Conservation (phyloP, 2,329 filamentous ascomycete genomes). For the Colletotrichum sp. region DNA sequence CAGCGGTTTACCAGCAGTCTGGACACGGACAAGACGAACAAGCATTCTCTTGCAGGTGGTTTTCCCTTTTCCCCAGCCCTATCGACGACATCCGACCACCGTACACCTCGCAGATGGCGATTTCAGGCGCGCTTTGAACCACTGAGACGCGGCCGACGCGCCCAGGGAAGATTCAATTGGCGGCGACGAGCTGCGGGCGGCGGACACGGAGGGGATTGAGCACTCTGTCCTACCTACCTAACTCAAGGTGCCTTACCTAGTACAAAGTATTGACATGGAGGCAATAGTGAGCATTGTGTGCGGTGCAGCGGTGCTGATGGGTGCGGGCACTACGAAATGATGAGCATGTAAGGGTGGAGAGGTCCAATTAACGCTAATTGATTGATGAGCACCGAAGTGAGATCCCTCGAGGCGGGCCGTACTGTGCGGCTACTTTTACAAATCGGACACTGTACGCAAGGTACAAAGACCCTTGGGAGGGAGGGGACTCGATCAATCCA, state of each 20-base stretch:
- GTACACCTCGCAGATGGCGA: not conserved
- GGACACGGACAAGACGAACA: not conserved
- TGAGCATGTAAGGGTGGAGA: not conserved
- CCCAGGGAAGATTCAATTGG: not conserved
- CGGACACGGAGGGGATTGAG: not conserved
- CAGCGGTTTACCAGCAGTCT: not conserved
- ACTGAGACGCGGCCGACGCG: not conserved
- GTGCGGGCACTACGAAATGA: not conserved
- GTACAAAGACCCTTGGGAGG: not conserved
- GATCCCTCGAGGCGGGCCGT: not conserved
- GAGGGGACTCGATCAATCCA: not conserved
- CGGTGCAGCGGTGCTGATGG: not conserved
- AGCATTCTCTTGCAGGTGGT: constrained; percentile 6
- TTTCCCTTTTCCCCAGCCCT: not conserved
- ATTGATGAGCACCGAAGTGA: not conserved
- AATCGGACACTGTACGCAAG: not conserved
- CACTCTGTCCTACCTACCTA: not conserved
- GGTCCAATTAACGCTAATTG: constrained; percentile 2
- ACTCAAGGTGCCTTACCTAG: not conserved
- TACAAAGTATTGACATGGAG: not conserved
- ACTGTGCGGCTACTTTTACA: not conserved
- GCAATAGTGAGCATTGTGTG: not conserved
- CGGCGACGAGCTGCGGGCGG: not conserved
- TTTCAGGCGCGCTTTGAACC: not conserved
- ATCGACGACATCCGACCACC: not conserved